A percentile compares a stretch with the other conserved stretches of the same genome.
Evolutionary conservation across 1,284 basidiomycete species (phyloP).

Genomic region (Trametes versicolor): DNA sequence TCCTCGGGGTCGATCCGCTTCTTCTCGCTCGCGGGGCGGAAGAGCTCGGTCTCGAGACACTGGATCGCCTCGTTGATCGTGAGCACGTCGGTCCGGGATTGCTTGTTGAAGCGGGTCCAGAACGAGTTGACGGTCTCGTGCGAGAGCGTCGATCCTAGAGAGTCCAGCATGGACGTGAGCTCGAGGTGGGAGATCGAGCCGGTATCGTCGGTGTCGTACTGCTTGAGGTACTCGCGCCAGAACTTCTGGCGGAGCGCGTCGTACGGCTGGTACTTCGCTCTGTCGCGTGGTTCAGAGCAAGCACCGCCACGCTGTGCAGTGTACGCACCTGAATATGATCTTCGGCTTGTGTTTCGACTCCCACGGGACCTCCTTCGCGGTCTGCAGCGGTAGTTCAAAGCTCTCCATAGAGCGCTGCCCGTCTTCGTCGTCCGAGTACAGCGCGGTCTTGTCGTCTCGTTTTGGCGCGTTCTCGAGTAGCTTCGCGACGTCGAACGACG

Average conservation of each 20-base stretch:
- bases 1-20: slow-evolving; percentile 59
- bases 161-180: slow-evolving; percentile 96
- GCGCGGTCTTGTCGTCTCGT: slow-evolving; percentile 75
- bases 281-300: slow-evolving; percentile 36
- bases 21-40: slow-evolving; percentile 76
- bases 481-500: slow-evolving; percentile 73
- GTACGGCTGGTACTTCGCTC: slow-evolving; percentile 96
- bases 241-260: slow-evolving; percentile 90
- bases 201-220: slow-evolving; percentile 93
- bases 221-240: slow-evolving; percentile 90
- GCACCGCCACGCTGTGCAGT: neutral
- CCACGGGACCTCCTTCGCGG: slow-evolving; percentile 67
- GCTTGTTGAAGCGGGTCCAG: slow-evolving; percentile 79
- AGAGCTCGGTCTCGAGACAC: slow-evolving; percentile 85
- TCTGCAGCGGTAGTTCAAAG: slow-evolving; percentile 65
- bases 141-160: slow-evolving; percentile 93
- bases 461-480: slow-evolving; percentile 80
- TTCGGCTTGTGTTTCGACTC: slow-evolving; percentile 71
- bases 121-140: slow-evolving; percentile 82
- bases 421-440: slow-evolving; percentile 69
- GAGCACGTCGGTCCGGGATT: slow-evolving; percentile 76
- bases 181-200: slow-evolving; percentile 85
- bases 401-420: slow-evolving; percentile 74
- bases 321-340: slow-evolving; percentile 68
- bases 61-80: slow-evolving; percentile 82